Base-by-base conservation (phyloP, 2,329 filamentous ascomycete species). In the Ophiostoma populinum region DNA sequence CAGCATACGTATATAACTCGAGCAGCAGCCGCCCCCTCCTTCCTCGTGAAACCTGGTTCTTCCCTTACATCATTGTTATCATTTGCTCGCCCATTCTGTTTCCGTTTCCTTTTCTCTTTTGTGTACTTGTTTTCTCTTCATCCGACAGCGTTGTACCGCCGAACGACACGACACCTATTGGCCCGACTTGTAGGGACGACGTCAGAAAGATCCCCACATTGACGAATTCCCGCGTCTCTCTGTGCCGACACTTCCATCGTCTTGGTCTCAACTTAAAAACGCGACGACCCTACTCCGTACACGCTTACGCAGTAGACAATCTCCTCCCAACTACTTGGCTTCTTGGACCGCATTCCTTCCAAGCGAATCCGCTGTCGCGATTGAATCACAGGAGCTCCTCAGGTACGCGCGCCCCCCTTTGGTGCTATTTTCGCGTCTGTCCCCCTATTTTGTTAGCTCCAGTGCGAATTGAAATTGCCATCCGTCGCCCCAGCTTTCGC, bases 261-360 rank as follows among this genome's bases (percentile, higher is more conserved):
- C n/a, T n/a, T n/a, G n/a, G n/a, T n/a, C n/a, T n/a, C n/a, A n/a
- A n/a, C n/a, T n/a, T n/a, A n/a, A n/a, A n/a, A n/a, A n/a, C n/a
- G n/a, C n/a, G n/a, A n/a, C n/a, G n/a, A n/a, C n/a, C n/a, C n/a
- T n/a, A n/a, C n/a, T n/a, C n/a, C n/a, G n/a, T n/a, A n/a, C n/a
- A n/a, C n/a, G n/a, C n/a, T n/a, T n/a, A n/a, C n/a, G n/a, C n/a
- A n/a, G n/a, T n/a, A n/a, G n/a, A n/a, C n/a, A n/a, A n/a, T n/a
- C n/a, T n/a, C n/a, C n/a, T n/a, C n/a, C n/a, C n/a, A n/a, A n/a
- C n/a, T n/a, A n/a, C n/a, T n/a, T n/a, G n/a, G n/a, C n/a, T n/a
- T n/a, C n/a, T n/a, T n/a, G n/a, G n/a, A n/a, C n/a, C n/a, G n/a
- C 58, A 50, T 54, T 63, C 57, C 52, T 62, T 62, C 47, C 47